Evolutionary conservation across 2,329 filamentous ascomycete species (phyloP).

Genomic region (Colletotrichum cereale): DNA sequence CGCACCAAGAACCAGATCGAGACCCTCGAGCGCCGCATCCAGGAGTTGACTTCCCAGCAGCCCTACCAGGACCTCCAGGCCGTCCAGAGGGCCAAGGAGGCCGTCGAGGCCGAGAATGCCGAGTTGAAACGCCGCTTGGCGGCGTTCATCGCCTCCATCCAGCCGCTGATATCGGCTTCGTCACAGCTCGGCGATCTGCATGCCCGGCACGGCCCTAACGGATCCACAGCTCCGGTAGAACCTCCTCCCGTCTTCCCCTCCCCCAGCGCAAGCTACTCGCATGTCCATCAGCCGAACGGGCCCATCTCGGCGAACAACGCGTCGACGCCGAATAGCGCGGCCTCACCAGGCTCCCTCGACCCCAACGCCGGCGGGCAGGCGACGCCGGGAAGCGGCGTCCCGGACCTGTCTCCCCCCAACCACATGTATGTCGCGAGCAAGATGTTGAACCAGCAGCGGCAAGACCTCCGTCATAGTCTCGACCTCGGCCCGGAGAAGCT

Average conservation of each 20-base stretch:
- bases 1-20: slow-evolving; percentile 86
- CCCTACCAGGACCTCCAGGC: slow-evolving; percentile 87
- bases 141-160: slow-evolving; percentile 73
- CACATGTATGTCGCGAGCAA: slow-evolving; percentile 47
- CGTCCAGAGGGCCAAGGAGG: slow-evolving; percentile 80
- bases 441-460: slow-evolving; percentile 60
- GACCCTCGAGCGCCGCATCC: slow-evolving; percentile 76
- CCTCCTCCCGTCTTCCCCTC: slow-evolving; percentile 48
- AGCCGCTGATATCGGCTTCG: slow-evolving; percentile 63
- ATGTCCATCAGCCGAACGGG: slow-evolving; percentile 44
- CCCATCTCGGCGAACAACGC: slow-evolving; percentile 48
- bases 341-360: slow-evolving; percentile 52
- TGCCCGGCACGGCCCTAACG: slow-evolving; percentile 16
- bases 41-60: slow-evolving; percentile 82
- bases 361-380: slow-evolving; percentile 33
- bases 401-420: slow-evolving; percentile 42
- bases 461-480: slow-evolving; percentile 65
- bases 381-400: slow-evolving; percentile 28
- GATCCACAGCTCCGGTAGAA: slow-evolving; percentile 43
- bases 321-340: slow-evolving; percentile 55
- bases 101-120: slow-evolving; percentile 82
- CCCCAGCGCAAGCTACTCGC: slow-evolving; percentile 43
- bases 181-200: neutral
- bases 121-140: slow-evolving; percentile 79
- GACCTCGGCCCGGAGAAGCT: slow-evolving; percentile 75